These are phyloP conservation scores for Pisolithus orientalis DNA, from an alignment of 768 basidiomycete genomes.

Conservation along the genomic window DNA sequence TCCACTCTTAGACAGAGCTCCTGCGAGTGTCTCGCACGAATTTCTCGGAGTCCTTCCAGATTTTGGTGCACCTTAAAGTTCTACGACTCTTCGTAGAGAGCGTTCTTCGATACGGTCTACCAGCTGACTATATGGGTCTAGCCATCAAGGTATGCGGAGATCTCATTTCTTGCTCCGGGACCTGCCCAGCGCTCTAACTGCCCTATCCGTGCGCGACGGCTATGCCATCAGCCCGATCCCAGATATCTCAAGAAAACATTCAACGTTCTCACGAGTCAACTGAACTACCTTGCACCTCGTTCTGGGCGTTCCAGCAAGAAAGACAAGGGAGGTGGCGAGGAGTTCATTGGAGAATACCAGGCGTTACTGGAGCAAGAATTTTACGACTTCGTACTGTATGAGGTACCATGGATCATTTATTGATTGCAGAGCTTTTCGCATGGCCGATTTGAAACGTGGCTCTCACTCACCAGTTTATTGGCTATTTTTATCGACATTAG, in stretches of 20 bases:
- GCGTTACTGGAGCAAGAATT: slow-evolving; percentile 92
- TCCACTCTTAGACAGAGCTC: slow-evolving; percentile 68
- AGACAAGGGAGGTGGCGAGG: slow-evolving; percentile 41
- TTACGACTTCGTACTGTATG: slow-evolving; percentile 91
- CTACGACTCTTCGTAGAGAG: slow-evolving; percentile 91
- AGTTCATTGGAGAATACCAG: slow-evolving; percentile 88
- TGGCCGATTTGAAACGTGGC: neutral
- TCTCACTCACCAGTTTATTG: no score
- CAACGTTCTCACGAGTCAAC: slow-evolving; percentile 64
- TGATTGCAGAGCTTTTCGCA: slow-evolving; percentile 25
- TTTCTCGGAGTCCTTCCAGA: slow-evolving; percentile 94
- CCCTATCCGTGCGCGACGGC: neutral
- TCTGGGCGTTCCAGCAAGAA: slow-evolving; percentile 44
- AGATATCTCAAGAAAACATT: slow-evolving; percentile 80
- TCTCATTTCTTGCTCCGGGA: neutral
- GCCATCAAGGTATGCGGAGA: slow-evolving; percentile 57
- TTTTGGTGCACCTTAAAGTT: slow-evolving; percentile 90
- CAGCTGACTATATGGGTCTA: slow-evolving; percentile 82
- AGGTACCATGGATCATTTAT: slow-evolving; percentile 84
- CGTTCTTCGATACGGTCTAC: slow-evolving; percentile 91
- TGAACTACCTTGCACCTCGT: slow-evolving; percentile 73
- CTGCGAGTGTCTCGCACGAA: slow-evolving; percentile 87
- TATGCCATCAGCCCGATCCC: slow-evolving; percentile 63
- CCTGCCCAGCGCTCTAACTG: neutral
- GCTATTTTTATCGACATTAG: neutral